Base-by-base conservation (phyloP, 2,329 filamentous ascomycete genomes). In the Xylariaceae sp. region DNA sequence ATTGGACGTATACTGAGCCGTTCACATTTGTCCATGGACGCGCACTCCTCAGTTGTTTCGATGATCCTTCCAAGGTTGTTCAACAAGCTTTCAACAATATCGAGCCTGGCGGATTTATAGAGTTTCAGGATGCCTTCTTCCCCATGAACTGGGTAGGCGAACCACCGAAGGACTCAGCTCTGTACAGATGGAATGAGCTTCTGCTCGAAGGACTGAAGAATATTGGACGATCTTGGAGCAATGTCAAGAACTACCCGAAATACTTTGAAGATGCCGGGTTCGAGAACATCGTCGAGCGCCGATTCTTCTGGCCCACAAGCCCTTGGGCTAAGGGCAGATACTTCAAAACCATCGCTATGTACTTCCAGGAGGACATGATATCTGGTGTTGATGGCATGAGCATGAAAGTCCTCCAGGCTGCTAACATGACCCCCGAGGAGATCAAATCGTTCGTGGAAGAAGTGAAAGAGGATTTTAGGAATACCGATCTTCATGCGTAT, bases 21-120 rank as follows among this genome's bases (percentile, higher is more conserved):
- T 81, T 80, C 62, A 74, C 80, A 60, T 77, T 73, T 55, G 73
- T 82, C 49, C 77, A 81, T 59, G 67, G 70, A 30, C 71, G 78
- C 33, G 69, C 75, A 19, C 71, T 82, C 60, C 69, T 70, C 33
- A 74, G 70, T 40, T 74, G 72, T 50, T 76, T 82, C 52, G 62
- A 69, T 15, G 70, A 81, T 58, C 79, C 75, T 65, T 68, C 66
- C 1, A 60, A 59, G n/a, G 67, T 81, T 17, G 63, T 79, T 45
- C 56, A 61, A 15, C 72, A 77, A 59, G 70, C 70, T 1, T 78
- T 69, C 56, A 63, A 71, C 51, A 71, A 62, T 51, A 58, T 67
- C 2, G 63, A 64, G 17, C 71, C 71, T 0, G 71, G 71, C 2
- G 71, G 69, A 6, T 66, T 56, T 47, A 59, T 71, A 42, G 71